Conservation (phyloP, 257 asterid species). For the Catharanthus roseus region DNA sequence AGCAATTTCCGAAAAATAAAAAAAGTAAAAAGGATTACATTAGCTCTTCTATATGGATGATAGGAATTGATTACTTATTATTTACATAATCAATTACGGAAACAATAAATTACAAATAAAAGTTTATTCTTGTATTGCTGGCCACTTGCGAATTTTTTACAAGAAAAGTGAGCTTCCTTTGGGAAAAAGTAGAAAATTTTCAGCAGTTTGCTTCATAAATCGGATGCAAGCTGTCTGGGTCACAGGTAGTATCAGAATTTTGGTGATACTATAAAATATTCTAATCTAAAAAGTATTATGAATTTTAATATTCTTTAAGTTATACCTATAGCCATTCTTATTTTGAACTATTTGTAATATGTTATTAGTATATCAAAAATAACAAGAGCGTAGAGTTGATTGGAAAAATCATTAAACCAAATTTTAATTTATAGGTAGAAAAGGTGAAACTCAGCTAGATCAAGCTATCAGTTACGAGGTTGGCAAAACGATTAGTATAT, state of each 20-base stretch:
- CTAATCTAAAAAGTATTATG: too few relatives aligned
- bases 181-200: background rate
- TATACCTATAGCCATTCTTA: too few relatives aligned
- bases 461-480: too few relatives aligned
- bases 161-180: background rate
- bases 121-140: background rate
- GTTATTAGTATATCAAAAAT: too few relatives aligned
- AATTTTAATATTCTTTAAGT: too few relatives aligned
- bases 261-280: background rate
- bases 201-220: conserved; percentile 1
- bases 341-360: too few relatives aligned
- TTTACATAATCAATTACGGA: background rate
- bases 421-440: too few relatives aligned
- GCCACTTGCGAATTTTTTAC: background rate
- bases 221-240: background rate
- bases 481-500: too few relatives aligned
- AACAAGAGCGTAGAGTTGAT: too few relatives aligned
- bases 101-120: background rate
- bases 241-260: background rate
- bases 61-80: background rate
- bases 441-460: too few relatives aligned
- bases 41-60: background rate
- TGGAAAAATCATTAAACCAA: too few relatives aligned
- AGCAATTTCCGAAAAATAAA: background rate
- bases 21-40: background rate